Evolutionary conservation across 1,139 yeast species (phyloP).

Genomic region (Suhomyces taliae): DNA sequence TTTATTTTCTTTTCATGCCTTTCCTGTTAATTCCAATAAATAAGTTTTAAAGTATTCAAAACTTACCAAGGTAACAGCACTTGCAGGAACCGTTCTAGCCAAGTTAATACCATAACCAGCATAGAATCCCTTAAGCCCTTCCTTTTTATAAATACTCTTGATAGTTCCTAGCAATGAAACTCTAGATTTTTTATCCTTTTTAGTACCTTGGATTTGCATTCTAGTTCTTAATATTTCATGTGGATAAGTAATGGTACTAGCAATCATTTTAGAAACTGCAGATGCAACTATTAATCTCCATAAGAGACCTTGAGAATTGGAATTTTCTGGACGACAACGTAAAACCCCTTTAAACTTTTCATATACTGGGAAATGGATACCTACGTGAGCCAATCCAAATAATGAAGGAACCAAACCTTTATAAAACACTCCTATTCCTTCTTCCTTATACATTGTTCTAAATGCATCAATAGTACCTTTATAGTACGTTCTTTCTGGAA

Average conservation of each 20-base stretch:
- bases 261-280: constrained; percentile 81
- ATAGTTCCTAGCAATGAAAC: constrained; percentile 27
- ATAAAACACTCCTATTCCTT: constrained; percentile 83
- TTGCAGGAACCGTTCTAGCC: constrained; percentile 90
- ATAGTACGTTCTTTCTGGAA: constrained; percentile 45
- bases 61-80: constrained; percentile 91
- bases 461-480: constrained; percentile 84
- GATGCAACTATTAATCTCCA: constrained; percentile 63
- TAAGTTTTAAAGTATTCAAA: constrained; percentile 81
- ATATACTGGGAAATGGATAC: constrained; percentile 95
- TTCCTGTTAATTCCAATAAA: constrained; percentile 43
- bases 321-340: constrained; percentile 21
- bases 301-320: constrained; percentile 35
- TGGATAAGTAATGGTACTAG: constrained; percentile 88
- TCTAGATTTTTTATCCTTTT: constrained; percentile 12
- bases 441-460: constrained; percentile 69
- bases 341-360: constrained; percentile 69
- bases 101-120: constrained; percentile 87
- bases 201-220: constrained; percentile 59
- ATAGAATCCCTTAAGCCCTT: constrained; percentile 82
- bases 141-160: constrained; percentile 57
- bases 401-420: constrained; percentile 89
- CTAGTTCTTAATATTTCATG: constrained; percentile 94
- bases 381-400: constrained; percentile 90
- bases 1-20: constrained; percentile 2